Evolutionary conservation across 164 flowering plant species (phyloP).

Genomic region (Platanus orientalis): DNA sequence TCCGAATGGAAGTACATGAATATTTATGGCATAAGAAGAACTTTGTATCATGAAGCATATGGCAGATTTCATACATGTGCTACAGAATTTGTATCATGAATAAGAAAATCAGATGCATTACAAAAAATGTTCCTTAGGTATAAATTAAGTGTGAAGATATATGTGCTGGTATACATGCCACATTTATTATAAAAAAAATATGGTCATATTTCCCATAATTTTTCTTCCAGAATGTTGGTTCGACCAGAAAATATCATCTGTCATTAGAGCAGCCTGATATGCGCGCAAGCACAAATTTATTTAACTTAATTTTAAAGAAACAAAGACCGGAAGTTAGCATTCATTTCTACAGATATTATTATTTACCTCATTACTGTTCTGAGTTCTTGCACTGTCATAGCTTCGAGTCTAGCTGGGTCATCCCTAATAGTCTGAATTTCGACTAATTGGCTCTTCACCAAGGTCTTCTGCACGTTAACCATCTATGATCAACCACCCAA

Average conservation of each 20-base stretch:
- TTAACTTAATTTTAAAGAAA: background rate
- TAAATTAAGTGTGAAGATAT: too few relatives aligned
- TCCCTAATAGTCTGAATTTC: slow-evolving; percentile 31
- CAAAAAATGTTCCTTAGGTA: too few relatives aligned
- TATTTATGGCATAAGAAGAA: background rate
- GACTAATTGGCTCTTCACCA: background rate
- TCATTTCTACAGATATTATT: background rate
- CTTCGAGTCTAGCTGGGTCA: slow-evolving; percentile 40
- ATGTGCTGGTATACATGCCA: too few relatives aligned
- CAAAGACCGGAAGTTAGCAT: background rate
- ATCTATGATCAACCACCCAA: background rate
- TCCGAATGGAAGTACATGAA: background rate
- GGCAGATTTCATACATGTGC: background rate
- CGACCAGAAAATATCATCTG: too few relatives aligned
- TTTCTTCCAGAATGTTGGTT: too few relatives aligned
- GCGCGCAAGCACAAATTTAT: too few relatives aligned
- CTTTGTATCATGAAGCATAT: background rate
- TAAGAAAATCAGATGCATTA: too few relatives aligned
- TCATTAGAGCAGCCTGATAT: too few relatives aligned
- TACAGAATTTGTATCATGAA: background rate
- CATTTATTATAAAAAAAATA: too few relatives aligned
- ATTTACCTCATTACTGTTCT: slow-evolving; percentile 52
- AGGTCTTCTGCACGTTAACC: slow-evolving; percentile 25
- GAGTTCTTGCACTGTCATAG: slow-evolving; percentile 72
- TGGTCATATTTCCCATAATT: too few relatives aligned